These are phyloP conservation scores for Phytophthora melonis DNA, from an alignment of 352 stramenopile species.

Conservation along the genomic window DNA sequence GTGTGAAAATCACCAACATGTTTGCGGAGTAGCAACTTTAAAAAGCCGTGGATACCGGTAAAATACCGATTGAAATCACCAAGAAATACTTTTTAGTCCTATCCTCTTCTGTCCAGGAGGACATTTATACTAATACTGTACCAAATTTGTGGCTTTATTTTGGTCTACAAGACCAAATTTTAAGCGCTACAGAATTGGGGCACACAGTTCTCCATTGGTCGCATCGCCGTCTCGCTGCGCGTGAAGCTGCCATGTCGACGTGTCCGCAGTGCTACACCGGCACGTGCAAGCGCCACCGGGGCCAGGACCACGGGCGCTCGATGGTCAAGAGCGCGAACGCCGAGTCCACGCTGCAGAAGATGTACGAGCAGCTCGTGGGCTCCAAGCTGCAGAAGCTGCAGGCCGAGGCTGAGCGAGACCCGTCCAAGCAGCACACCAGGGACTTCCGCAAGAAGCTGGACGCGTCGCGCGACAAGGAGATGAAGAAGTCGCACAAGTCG, in stretches of 20 bases:
- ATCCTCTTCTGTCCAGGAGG: no score
- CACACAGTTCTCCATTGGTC: no score
- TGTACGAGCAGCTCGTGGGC: constrained; percentile 79
- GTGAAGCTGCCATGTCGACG: constrained; percentile 55
- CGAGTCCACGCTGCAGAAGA: constrained; percentile 76
- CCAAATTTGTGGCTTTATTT: no score
- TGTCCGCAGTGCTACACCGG: constrained; percentile 86
- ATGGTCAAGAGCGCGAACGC: constrained; percentile 55
- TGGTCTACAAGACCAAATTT: no score
- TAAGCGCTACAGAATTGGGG: no score
- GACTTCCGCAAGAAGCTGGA: constrained; percentile 75
- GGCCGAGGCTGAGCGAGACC: constrained; percentile 57
- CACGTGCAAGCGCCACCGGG: constrained; percentile 68
- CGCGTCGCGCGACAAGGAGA: constrained; percentile 67
- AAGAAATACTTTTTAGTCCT: no score
- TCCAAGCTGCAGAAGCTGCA: constrained; percentile 80
- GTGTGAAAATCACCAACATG: no score
- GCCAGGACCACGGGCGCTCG: constrained; percentile 76
- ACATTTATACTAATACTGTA: no score
- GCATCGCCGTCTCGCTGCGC: no score
- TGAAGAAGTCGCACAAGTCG: constrained; percentile 63
- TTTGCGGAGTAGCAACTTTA: no score
- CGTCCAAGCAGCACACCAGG: constrained; percentile 46
- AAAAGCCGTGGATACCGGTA: no score
- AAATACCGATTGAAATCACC: no score